These are phyloP conservation scores for Kregervanrija delftensis DNA, from an alignment of 805 yeast species.

Conservation along the genomic window DNA sequence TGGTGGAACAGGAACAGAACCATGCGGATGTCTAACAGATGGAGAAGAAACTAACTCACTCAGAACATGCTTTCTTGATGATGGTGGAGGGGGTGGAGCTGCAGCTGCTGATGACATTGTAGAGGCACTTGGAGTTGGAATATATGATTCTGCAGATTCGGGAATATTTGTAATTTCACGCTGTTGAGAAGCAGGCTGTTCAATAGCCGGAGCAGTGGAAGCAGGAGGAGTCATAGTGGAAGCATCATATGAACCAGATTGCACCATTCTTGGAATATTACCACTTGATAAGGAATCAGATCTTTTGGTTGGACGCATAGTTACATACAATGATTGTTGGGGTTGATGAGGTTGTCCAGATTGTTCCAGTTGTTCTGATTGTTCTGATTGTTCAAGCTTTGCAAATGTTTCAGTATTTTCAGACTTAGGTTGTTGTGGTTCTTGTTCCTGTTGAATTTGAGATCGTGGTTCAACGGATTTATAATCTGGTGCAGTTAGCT, in stretches of 20 bases:
- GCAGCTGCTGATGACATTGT: constrained; percentile 1
- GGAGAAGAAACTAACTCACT: constrained; percentile 6
- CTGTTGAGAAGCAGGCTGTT: constrained; percentile 1
- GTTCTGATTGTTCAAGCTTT: too few species aligned
- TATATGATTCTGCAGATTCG: constrained; percentile 3
- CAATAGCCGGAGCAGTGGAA: constrained; percentile 1
- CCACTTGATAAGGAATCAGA: constrained; percentile 19
- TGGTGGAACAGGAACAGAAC: constrained; percentile 28
- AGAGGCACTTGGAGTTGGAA: not conserved
- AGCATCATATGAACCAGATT: not conserved
- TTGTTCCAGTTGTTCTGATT: too few species aligned
- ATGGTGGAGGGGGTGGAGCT: constrained; percentile 29
- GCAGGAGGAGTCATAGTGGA: constrained; percentile 2
- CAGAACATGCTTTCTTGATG: constrained; percentile 26
- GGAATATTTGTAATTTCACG: constrained; percentile 9
- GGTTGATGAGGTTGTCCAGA: not conserved
- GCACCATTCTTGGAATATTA: constrained; percentile 1
- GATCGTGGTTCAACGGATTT: too few species aligned
- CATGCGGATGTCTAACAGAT: constrained; percentile 20
- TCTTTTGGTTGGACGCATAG: constrained; percentile 27
- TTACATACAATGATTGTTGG: constrained; percentile 8
- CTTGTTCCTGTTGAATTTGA: too few species aligned
- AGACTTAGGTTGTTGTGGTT: not conserved
- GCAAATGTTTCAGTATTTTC: not conserved
- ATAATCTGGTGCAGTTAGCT: too few species aligned